These are phyloP conservation scores for Capronia epimyces DNA, from an alignment of 2,329 filamentous ascomycete species.

Conservation along the genomic window DNA sequence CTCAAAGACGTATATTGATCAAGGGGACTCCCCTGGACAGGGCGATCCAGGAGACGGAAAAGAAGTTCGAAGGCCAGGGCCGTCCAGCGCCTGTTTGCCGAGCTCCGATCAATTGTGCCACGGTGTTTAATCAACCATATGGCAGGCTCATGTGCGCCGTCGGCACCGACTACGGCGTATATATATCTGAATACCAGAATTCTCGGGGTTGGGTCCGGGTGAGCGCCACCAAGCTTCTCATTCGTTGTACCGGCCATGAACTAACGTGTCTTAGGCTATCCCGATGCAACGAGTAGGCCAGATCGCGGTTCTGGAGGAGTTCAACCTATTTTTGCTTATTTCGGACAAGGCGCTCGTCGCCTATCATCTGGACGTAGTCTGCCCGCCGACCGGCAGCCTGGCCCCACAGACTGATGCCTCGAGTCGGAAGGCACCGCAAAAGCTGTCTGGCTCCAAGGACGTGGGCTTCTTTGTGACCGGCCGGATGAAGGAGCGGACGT, in stretches of 20 bases:
- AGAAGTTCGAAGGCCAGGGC: constrained; percentile 59
- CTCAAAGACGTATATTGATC: constrained; percentile 62
- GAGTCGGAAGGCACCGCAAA: constrained; percentile 79
- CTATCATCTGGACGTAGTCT: constrained; percentile 85
- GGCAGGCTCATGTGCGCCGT: constrained; percentile 86
- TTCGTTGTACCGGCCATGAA: constrained; percentile 29
- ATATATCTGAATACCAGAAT: constrained; percentile 79
- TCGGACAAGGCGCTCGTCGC: constrained; percentile 87
- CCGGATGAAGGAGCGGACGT: constrained; percentile 89
- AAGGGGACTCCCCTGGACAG: constrained; percentile 86
- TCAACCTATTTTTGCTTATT: constrained; percentile 85
- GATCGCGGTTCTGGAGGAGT: constrained; percentile 90
- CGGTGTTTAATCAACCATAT: constrained; percentile 73
- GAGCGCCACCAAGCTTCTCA: constrained; percentile 36
- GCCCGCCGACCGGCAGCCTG: constrained; percentile 51
- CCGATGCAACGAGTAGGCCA: constrained; percentile 75
- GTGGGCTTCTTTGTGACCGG: constrained; percentile 96
- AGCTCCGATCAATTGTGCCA: constrained; percentile 85
- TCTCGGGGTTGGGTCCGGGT: constrained; percentile 87
- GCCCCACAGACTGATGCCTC: constrained; percentile 65
- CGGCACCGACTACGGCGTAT: constrained; percentile 92
- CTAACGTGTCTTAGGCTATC: constrained; percentile 59
- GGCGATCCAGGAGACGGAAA: constrained; percentile 82
- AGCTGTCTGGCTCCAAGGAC: constrained; percentile 78
- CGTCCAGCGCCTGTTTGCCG: constrained; percentile 73